phyloP scores from a whole-genome alignment of 1,284 basidiomycete species.

The Trametes sp. region DNA sequence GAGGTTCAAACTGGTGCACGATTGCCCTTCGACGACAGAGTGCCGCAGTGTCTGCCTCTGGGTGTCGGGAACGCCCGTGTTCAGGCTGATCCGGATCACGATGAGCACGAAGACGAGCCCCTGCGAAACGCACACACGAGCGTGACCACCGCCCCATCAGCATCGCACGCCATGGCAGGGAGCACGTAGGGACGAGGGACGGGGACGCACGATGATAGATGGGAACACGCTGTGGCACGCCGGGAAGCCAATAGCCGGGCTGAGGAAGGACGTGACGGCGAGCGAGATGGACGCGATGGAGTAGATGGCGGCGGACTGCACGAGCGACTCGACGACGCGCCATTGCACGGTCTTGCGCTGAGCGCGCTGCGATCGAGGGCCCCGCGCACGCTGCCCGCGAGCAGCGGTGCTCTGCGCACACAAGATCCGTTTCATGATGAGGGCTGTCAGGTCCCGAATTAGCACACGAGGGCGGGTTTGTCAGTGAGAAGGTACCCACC shows the following conservation, averaged over 20 bases:
- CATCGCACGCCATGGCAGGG: neutral
- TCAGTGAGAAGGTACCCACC: neutral
- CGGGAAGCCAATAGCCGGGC: conserved; percentile 16
- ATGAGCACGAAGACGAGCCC: conserved; percentile 23
- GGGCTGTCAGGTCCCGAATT: conserved; percentile 1
- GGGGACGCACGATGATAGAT: conserved; percentile 22
- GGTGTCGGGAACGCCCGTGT: conserved; percentile 6
- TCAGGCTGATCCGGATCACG: conserved; percentile 19
- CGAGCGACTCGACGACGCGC: conserved; percentile 24
- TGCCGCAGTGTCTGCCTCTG: conserved; percentile 8
- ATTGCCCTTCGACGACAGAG: conserved; percentile 3
- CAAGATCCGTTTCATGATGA: conserved; percentile 23
- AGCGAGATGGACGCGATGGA: conserved; percentile 24
- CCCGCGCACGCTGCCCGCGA: conserved; percentile 11
- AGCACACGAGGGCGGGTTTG: neutral
- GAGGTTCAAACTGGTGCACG: neutral
- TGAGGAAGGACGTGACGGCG: conserved; percentile 21
- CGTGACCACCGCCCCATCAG: neutral
- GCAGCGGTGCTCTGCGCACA: neutral
- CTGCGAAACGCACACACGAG: conserved; percentile 1
- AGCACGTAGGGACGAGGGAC: neutral
- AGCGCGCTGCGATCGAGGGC: neutral
- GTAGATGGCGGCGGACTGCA: conserved; percentile 27
- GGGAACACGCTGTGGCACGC: conserved; percentile 20
- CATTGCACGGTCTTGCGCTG: conserved; percentile 16